These are phyloP conservation scores for Xylariaceae sp. DNA, from an alignment of 2,329 filamentous ascomycete genomes.

Conservation along the genomic window DNA sequence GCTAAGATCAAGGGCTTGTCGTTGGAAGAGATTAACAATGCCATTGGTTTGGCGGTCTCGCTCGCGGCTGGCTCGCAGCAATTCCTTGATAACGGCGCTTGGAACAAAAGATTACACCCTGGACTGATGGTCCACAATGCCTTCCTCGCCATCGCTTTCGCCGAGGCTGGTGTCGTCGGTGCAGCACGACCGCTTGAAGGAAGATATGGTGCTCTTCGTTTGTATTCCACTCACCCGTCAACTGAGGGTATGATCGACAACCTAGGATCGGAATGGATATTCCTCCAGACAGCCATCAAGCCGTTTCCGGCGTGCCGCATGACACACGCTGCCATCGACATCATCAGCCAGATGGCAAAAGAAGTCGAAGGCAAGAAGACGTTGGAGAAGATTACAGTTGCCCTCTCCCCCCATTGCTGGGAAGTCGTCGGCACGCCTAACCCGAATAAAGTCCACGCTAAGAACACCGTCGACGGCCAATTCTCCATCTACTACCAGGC, in stretches of 20 bases:
- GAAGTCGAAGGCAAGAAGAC: conserved; percentile 4
- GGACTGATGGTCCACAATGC: conserved; percentile 29
- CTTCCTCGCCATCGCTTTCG: conserved; percentile 23
- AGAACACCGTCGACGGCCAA: conserved; percentile 27
- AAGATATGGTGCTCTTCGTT: conserved; percentile 21
- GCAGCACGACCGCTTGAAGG: conserved; percentile 23
- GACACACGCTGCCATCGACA: conserved; percentile 28
- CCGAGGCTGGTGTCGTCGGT: conserved; percentile 24
- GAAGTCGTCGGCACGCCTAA: conserved; percentile 20
- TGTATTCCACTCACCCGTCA: conserved; percentile 18
- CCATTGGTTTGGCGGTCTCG: conserved; percentile 25
- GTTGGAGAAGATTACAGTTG: conserved; percentile 18
- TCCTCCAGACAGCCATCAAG: conserved; percentile 23
- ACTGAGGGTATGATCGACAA: conserved; percentile 14
- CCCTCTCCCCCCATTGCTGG: conserved; percentile 20
- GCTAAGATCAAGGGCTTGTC: conserved; percentile 21
- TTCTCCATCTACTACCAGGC: conserved; percentile 30
- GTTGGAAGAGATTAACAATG: conserved; percentile 15
- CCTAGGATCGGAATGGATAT: conserved; percentile 23
- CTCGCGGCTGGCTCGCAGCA: conserved; percentile 28
- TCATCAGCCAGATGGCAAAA: conserved; percentile 18
- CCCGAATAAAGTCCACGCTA: conserved; percentile 24
- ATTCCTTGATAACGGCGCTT: conserved; percentile 28
- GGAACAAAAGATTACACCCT: conserved; percentile 29
- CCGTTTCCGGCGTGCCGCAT: conserved; percentile 26